phyloP scores from a whole-genome alignment of 164 flowering plant genomes.

The Magnolia sinica region DNA sequence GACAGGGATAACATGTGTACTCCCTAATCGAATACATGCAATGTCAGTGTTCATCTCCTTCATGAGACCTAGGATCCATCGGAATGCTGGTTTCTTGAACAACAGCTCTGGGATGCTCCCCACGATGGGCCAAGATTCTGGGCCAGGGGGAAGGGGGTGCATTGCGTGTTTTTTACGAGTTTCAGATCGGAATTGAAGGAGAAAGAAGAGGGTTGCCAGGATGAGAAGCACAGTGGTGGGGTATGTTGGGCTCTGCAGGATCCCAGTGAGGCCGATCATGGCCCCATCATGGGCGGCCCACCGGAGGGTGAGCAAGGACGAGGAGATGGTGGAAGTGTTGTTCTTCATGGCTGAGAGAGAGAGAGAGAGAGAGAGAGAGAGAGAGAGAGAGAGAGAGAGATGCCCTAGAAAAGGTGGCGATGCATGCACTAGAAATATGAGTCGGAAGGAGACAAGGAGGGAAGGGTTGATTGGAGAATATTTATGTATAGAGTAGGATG shows the following conservation, averaged over 20 bases:
- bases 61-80: constrained; percentile 23
- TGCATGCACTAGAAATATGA: not conserved
- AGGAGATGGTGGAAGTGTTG: not conserved
- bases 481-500: not conserved
- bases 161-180: not conserved
- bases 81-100: constrained; percentile 25
- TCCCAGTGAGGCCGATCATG: not conserved
- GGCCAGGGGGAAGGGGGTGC: constrained; percentile 28
- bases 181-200: constrained; percentile 9
- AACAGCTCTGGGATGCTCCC: constrained; percentile 21
- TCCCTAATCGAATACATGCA: constrained; percentile 22
- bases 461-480: not conserved
- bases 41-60: constrained; percentile 22
- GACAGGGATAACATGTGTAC: constrained; percentile 24
- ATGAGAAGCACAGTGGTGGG: constrained; percentile 17
- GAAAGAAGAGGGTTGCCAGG: constrained; percentile 15
- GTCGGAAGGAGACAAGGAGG: not conserved
- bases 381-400: too few relatives aligned
- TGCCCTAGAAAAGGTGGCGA: not conserved
- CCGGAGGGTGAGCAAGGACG: not conserved
- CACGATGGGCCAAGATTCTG: constrained; percentile 25
- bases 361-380: not conserved
- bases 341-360: constrained; percentile 7
- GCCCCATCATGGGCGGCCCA: not conserved
- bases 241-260: constrained; percentile 11